These are phyloP conservation scores for Wickerhamiella hasegawae DNA, from an alignment of 805 yeast genomes.

Conservation along the genomic window DNA sequence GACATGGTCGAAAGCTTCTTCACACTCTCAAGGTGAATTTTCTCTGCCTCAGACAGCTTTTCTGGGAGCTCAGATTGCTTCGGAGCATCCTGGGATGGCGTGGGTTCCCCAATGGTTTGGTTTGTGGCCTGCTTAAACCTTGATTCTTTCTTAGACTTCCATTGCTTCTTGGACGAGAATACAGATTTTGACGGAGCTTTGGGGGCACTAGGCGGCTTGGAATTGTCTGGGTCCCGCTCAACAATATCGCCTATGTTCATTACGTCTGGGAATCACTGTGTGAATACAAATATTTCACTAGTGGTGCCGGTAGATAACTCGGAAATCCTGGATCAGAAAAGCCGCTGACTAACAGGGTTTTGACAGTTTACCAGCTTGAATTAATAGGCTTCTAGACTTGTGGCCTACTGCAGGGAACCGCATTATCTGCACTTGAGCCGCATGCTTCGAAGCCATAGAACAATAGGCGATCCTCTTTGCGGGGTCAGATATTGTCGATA, in stretches of 20 bases:
- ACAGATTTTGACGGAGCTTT: not conserved
- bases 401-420: too few species aligned
- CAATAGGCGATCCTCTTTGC: too few species aligned
- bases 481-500: too few species aligned
- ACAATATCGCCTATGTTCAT: slow-evolving; percentile 13
- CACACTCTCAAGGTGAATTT: slow-evolving; percentile 63
- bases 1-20: slow-evolving; percentile 46
- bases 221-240: slow-evolving; percentile 10
- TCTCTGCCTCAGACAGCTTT: slow-evolving; percentile 43
- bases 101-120: not conserved
- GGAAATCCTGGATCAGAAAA: too few species aligned
- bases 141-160: slow-evolving; percentile 1
- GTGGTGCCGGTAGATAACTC: too few species aligned
- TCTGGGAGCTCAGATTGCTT: not conserved
- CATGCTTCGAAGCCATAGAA: too few species aligned
- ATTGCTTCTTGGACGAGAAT: slow-evolving; percentile 3
- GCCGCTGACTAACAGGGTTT: too few species aligned
- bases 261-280: too few species aligned
- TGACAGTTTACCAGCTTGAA: too few species aligned
- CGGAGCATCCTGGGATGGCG: not conserved
- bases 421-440: too few species aligned
- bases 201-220: slow-evolving; percentile 8
- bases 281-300: too few species aligned
- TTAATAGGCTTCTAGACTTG: too few species aligned
- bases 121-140: not conserved